These are phyloP conservation scores for Melampsora americana DNA, from an alignment of 1,284 basidiomycete species.

Conservation along the genomic window DNA sequence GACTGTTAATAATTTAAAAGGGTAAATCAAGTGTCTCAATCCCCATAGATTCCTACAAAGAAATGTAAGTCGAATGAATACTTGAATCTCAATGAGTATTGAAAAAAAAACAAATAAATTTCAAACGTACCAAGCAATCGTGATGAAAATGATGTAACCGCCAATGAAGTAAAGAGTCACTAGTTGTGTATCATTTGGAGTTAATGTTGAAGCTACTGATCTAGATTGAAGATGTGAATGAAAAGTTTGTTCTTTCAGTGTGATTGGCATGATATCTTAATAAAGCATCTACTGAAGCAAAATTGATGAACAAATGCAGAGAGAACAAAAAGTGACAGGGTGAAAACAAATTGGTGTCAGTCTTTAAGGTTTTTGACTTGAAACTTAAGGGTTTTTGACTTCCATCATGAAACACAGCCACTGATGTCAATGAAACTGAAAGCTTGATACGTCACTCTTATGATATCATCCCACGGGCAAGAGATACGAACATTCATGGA, in stretches of 20 bases:
- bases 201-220: slow-evolving; percentile 20
- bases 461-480: too few species aligned
- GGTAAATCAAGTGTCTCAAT: slow-evolving; percentile 48
- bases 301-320: background rate
- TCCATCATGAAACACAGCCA: background rate
- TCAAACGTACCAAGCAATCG: slow-evolving; percentile 20
- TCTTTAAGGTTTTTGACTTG: background rate
- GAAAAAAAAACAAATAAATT: background rate
- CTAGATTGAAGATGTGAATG: slow-evolving; percentile 8
- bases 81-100: background rate
- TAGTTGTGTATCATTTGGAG: slow-evolving; percentile 22
- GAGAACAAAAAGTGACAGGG: background rate
- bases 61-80: background rate
- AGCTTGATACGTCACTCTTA: too few species aligned
- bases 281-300: background rate
- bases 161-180: slow-evolving; percentile 25
- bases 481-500: too few species aligned
- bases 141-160: slow-evolving; percentile 32
- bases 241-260: background rate
- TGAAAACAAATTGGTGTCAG: background rate
- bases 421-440: background rate
- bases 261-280: background rate
- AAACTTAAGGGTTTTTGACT: background rate
- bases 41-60: slow-evolving; percentile 46
- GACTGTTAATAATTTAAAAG: slow-evolving; percentile 53